Percentiles rank a stretch among this genome's conserved stretches.
Evolutionary conservation across 2,329 filamentous ascomycete species (phyloP).

Genomic region (Colletotrichum zoysiae): DNA sequence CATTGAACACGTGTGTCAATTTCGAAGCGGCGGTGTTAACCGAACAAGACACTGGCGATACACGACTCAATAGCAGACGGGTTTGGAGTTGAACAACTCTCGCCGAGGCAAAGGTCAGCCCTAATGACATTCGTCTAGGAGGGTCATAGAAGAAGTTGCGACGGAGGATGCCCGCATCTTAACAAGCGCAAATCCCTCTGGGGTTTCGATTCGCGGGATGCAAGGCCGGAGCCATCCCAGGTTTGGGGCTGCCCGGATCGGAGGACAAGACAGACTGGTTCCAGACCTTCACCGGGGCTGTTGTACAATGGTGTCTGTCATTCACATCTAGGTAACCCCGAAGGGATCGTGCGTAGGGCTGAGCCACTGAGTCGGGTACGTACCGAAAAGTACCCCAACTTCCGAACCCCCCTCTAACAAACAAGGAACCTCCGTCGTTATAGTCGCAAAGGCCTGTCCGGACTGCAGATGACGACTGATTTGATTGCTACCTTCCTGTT

Average conservation of each 20-base stretch:
- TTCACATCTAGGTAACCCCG: not conserved
- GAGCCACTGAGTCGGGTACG: conserved; percentile 19
- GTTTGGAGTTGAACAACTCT: not conserved
- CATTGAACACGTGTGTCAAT: not conserved
- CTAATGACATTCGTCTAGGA: not conserved
- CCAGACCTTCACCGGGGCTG: not conserved
- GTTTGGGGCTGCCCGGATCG: not conserved
- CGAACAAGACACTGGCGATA: too few relatives aligned
- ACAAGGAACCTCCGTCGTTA: not conserved
- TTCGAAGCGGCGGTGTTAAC: not conserved
- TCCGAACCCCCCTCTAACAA: not conserved
- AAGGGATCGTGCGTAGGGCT: conserved; percentile 23
- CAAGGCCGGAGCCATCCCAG: conserved; percentile 1
- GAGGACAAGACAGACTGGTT: conserved; percentile 10
- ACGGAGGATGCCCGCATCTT: not conserved
- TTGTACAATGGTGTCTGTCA: not conserved
- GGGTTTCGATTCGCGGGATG: not conserved
- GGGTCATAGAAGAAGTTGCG: not conserved
- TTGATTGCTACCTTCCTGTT: not conserved
- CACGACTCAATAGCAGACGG: not conserved
- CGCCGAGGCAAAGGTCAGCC: not conserved
- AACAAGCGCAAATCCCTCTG: not conserved
- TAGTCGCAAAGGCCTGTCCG: not conserved
- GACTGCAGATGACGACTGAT: not conserved
- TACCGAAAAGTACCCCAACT: conserved; percentile 30